Percentiles rank a stretch among this genome's conserved stretches.
phyloP scores from a whole-genome alignment of 73 alveolate genomes.

The Symbiodinium pilosum region DNA sequence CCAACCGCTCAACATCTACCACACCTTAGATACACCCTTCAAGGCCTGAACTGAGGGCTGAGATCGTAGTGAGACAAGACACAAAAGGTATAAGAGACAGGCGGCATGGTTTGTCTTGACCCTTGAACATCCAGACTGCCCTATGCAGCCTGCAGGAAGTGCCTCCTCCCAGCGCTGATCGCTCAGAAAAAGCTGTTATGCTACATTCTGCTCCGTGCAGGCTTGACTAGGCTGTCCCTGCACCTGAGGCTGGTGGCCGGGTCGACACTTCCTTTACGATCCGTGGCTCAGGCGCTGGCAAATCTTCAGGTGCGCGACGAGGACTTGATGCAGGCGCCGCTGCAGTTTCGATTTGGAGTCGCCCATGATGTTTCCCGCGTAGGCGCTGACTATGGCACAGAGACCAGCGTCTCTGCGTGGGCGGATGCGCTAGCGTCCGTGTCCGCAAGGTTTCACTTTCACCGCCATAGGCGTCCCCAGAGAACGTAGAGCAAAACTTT shows the following conservation, averaged over 20 bases:
- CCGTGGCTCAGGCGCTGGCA: constrained; percentile 34
- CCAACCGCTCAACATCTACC: no score
- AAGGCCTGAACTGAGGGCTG: no score
- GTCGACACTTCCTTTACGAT: constrained; percentile 40
- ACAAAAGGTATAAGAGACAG: no score
- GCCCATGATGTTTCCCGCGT: background rate
- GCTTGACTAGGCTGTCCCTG: background rate
- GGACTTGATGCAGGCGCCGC: constrained; percentile 49
- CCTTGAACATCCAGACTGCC: no score
- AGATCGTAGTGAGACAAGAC: no score
- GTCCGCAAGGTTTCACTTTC: no score
- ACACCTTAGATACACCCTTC: no score
- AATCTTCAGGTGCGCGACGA: constrained; percentile 56
- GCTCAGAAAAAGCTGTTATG: background rate
- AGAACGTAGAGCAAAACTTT: no score
- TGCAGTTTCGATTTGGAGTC: background rate
- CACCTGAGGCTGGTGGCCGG: background rate
- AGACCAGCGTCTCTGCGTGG: background rate
- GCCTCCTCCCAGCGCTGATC: constrained; percentile 23
- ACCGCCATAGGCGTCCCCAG: no score
- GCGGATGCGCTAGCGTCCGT: no score
- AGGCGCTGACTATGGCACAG: constrained; percentile 75
- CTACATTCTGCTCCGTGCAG: background rate
- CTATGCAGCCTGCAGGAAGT: constrained; percentile 55
- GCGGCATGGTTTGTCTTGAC: no score